Evolutionary conservation across 495 filamentous ascomycete species (phyloP).

Genomic region (Platismatia glauca): DNA sequence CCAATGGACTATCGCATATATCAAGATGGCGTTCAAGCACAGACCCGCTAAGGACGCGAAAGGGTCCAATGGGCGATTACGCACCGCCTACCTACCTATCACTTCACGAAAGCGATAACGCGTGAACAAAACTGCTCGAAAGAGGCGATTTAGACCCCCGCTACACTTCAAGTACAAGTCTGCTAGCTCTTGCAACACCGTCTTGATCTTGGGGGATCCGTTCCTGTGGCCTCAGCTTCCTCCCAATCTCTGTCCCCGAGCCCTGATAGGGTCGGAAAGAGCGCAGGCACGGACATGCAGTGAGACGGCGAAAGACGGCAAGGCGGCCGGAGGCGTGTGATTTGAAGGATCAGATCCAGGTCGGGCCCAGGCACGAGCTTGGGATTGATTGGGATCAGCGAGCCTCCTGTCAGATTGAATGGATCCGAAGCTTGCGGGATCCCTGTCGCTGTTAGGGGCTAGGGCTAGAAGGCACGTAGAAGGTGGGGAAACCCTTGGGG

Average conservation of each 20-base stretch:
- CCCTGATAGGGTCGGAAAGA: not conserved
- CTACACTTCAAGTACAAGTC: no score
- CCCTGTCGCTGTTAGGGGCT: not conserved
- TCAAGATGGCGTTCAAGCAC: conserved; percentile 6
- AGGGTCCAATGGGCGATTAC: not conserved
- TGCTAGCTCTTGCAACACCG: not conserved
- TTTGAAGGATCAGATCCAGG: not conserved
- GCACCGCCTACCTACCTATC: not conserved
- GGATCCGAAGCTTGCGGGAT: not conserved
- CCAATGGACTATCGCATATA: conserved; percentile 10
- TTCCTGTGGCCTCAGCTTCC: not conserved
- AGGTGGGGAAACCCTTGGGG: conserved; percentile 14
- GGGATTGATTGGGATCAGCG: conserved; percentile 5
- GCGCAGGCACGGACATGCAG: not conserved
- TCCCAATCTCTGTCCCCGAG: not conserved
- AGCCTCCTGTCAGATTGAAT: not conserved
- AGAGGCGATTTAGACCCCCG: not conserved
- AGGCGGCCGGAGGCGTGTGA: not conserved
- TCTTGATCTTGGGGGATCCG: not conserved
- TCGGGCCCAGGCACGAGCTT: not conserved
- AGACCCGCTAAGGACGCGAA: conserved; percentile 3
- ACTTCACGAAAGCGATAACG: not conserved
- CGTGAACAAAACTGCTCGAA: not conserved
- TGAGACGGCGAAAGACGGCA: not conserved
- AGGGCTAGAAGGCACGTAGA: not conserved